These are phyloP conservation scores for Ophiostoma sp. DNA, from an alignment of 2,329 filamentous ascomycete species.

Conservation along the genomic window DNA sequence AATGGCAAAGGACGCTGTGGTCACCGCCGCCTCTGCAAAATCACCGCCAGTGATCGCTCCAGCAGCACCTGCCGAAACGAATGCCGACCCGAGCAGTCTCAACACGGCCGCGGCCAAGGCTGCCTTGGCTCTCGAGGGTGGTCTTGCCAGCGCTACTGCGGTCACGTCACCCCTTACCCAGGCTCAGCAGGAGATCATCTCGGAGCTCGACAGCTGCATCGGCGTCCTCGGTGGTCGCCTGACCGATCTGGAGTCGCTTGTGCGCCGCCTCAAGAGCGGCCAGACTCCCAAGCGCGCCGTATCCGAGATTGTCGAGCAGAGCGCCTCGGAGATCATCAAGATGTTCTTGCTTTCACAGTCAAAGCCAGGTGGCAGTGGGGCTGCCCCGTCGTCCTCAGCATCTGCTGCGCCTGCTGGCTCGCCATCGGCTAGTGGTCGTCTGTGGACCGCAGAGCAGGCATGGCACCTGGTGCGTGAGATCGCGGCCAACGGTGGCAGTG, in stretches of 20 bases:
- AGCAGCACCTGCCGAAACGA: neutral
- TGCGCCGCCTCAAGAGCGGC: conserved; percentile 80
- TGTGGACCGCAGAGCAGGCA: conserved; percentile 80
- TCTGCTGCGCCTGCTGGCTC: conserved; percentile 21
- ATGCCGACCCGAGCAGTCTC: conserved; percentile 9
- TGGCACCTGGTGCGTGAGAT: conserved; percentile 83
- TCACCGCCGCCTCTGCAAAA: neutral
- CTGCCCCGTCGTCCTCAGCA: neutral
- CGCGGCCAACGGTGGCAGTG: conserved; percentile 48
- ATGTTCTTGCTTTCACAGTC: conserved; percentile 73
- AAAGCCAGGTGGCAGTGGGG: neutral
- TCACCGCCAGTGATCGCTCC: neutral
- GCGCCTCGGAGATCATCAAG: conserved; percentile 83
- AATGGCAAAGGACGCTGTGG: conserved; percentile 10
- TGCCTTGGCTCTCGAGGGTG: conserved; percentile 14
- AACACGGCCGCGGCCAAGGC: conserved; percentile 21
- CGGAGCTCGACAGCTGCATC: conserved; percentile 75
- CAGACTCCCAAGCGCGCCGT: conserved; percentile 78
- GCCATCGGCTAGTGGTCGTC: conserved; percentile 27
- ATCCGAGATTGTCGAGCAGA: conserved; percentile 81
- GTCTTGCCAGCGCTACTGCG: neutral
- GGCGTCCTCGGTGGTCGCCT: conserved; percentile 78
- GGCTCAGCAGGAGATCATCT: conserved; percentile 43
- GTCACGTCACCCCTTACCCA: neutral
- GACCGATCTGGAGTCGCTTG: conserved; percentile 91